phyloP scores from a whole-genome alignment of 495 filamentous ascomycete species.

The Talaromyces trachyspermus region DNA sequence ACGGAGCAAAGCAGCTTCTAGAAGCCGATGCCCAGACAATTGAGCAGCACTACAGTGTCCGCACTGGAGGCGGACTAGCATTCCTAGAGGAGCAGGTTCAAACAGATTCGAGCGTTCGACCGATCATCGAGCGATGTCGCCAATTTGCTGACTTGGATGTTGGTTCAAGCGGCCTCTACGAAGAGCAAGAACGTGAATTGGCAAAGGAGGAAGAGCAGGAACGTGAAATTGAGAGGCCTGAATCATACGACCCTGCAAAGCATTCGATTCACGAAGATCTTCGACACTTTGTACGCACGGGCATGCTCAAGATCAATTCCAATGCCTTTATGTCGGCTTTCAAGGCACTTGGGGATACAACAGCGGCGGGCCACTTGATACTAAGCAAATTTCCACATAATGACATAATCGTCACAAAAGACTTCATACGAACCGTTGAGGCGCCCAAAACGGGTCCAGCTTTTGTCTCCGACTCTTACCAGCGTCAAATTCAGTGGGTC shows the following conservation, averaged over 20 bases:
- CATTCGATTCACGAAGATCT: slow-evolving; percentile 41
- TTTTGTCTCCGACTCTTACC: slow-evolving; percentile 42
- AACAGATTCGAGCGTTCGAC: neutral
- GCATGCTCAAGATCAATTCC: slow-evolving; percentile 6
- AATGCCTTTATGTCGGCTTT: slow-evolving; percentile 38
- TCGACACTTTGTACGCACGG: slow-evolving; percentile 18
- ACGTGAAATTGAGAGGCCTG: slow-evolving; percentile 37
- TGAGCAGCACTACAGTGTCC: neutral
- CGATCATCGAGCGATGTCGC: neutral
- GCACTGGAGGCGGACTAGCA: neutral
- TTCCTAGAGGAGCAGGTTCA: neutral
- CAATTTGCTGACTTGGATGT: neutral
- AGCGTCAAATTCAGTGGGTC: slow-evolving; percentile 55
- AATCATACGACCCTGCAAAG: slow-evolving; percentile 14
- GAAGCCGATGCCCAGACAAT: neutral
- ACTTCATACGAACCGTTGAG: slow-evolving; percentile 43
- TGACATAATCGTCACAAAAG: slow-evolving; percentile 40
- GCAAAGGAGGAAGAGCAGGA: slow-evolving; percentile 50
- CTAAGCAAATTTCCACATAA: slow-evolving; percentile 23
- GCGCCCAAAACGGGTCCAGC: slow-evolving; percentile 6
- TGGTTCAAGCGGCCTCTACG: slow-evolving; percentile 19
- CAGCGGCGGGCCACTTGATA: slow-evolving; percentile 15
- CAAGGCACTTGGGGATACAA: slow-evolving; percentile 27
- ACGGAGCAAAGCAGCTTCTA: neutral
- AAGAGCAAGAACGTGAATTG: slow-evolving; percentile 59